These are phyloP conservation scores for Primulina eburnea DNA, from an alignment of 257 asterid species.

Conservation along the genomic window DNA sequence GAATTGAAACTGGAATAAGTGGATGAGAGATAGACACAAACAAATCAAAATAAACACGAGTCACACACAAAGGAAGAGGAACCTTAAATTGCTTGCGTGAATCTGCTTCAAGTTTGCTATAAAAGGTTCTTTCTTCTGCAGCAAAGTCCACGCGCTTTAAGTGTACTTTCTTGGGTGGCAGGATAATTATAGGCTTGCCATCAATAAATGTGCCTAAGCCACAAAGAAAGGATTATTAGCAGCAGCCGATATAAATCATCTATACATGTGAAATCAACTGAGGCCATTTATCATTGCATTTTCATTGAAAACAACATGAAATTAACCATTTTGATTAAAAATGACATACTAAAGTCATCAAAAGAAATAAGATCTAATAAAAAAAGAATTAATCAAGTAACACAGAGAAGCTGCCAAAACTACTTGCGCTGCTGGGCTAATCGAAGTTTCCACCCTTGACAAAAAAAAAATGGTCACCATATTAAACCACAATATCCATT, in stretches of 20 bases:
- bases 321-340: neutral
- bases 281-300: neutral
- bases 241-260: constrained; percentile 13
- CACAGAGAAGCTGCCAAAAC: neutral
- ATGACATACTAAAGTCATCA: neutral
- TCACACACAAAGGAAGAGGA: constrained; percentile 12
- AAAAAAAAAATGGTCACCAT: too few relatives aligned
- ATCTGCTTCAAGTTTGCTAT: constrained; percentile 70
- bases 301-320: neutral
- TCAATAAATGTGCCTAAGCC: constrained; percentile 61
- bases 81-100: constrained; percentile 94
- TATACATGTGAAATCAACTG: constrained; percentile 8
- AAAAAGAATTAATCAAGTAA: too few relatives aligned
- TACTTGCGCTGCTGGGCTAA: neutral
- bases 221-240: constrained; percentile 30
- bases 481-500: too few relatives aligned
- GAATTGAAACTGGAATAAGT: constrained; percentile 13
- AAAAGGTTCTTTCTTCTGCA: constrained; percentile 72
- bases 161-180: constrained; percentile 75
- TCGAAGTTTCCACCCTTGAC: too few relatives aligned
- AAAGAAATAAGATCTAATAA: too few relatives aligned
- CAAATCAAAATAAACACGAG: constrained; percentile 7
- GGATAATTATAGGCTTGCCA: constrained; percentile 70
- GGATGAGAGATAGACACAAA: neutral
- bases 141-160: constrained; percentile 76